Base-by-base conservation (phyloP, 73 alveolate genomes). In the Effrenium voratum region DNA sequence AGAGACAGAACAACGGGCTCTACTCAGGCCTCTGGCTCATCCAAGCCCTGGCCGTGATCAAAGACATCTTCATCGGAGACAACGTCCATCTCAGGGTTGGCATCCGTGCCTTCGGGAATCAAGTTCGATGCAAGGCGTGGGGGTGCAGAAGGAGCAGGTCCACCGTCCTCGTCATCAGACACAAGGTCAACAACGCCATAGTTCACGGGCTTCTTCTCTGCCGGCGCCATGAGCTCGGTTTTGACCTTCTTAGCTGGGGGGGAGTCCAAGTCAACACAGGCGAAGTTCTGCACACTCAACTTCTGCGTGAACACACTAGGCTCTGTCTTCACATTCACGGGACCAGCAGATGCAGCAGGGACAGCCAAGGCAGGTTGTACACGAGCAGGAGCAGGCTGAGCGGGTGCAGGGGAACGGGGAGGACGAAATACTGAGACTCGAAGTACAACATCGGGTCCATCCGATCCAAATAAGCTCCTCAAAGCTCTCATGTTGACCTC, bases 81-180 rank as follows among this genome's bases (percentile, higher is more conserved):
- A 5, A 24, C 72, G 28, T 26, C 72, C 28, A 24, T 32, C 4
- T 1, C 70, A 2, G 36, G 72, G 1, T 57, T 32, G 34, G 32
- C 72, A 57, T 57, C 12, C 34, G 19, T 57, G 34, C 34, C 68
- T 19, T 28, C n/a, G n/a, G n/a, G n/a, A n/a, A n/a, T n/a, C n/a
- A n/a, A n/a, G n/a, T n/a, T n/a, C n/a, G n/a, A n/a, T n/a, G n/a
- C n/a, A n/a, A n/a, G n/a, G n/a, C n/a, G n/a, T n/a, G n/a, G 68
- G 15, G 68, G 32, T 19, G 68, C 38, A 16, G 75, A 60, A 38
- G 75, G 30, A 0, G 75, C 40, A 60, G 75, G 13, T 6, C 30
- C 34, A 24, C 40, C 40, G 34, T 16, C 38, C 41, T 86, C 94
- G 15, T 86, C 94, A 38, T 86, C 94, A 32, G 60, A 57, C 34